These are phyloP conservation scores for Geotrichum ghanense DNA, from an alignment of 805 yeast genomes.

Conservation along the genomic window DNA sequence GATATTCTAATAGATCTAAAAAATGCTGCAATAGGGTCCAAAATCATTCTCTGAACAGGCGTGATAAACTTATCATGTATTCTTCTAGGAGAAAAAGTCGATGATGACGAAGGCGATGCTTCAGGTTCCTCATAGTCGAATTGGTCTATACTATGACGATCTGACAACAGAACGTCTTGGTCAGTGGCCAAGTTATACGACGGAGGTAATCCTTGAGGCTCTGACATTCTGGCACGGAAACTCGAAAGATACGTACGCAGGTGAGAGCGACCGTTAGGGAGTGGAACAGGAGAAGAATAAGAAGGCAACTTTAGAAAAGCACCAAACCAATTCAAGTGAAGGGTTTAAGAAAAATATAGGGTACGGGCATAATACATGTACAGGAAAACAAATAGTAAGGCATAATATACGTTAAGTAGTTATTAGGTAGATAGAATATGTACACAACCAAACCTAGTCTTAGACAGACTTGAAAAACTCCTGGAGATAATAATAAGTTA, in stretches of 20 bases:
- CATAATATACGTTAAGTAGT: too few species aligned
- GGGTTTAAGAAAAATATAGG: background rate
- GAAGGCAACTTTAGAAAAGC: background rate
- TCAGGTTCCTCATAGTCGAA: conserved; percentile 1
- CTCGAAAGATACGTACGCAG: background rate
- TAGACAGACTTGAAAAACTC: conserved; percentile 1
- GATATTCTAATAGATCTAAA: conserved; percentile 27
- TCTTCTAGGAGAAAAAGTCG: conserved; percentile 16
- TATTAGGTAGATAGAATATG: background rate
- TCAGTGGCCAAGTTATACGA: conserved; percentile 2
- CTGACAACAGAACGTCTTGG: conserved; percentile 9
- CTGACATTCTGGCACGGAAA: background rate
- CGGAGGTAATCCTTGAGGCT: background rate
- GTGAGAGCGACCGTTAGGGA: background rate
- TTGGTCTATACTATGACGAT: conserved; percentile 5
- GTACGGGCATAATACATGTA: conserved; percentile 1
- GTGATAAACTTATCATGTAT: conserved; percentile 18
- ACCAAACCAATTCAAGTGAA: background rate
- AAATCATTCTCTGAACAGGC: conserved; percentile 30
- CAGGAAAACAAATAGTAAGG: background rate
- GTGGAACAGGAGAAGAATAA: background rate
- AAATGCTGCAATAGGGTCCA: conserved; percentile 38
- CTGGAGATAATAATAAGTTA: background rate
- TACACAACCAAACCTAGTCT: background rate
- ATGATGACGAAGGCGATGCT: background rate